Base-by-base conservation (phyloP, 2,329 filamentous ascomycete species). In the Aspergillus alliaceus region DNA sequence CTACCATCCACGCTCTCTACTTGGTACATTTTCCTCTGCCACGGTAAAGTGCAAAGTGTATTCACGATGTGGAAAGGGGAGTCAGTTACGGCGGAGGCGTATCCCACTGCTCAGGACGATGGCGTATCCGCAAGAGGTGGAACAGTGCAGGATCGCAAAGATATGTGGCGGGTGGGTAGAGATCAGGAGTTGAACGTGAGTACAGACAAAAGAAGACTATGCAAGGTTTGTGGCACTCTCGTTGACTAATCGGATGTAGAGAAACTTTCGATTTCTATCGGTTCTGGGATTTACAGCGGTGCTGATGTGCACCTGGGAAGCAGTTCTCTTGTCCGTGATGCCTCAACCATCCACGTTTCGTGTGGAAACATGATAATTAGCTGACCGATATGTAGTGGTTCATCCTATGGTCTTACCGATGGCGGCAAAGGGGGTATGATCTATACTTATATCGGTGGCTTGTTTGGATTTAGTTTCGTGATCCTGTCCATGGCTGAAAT, bases 401-500 rank as follows among this genome's bases (percentile, higher is more conserved):
- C 56, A 25, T 82, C 65, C 15, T 66, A 67, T 58, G 70, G 70
- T 11, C 51, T 72, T n/a, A 66, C 53, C 4, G 68, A 73, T 57
- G 71, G 71, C n/a, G 73, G 73, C 9, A 68, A 68, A 40, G 73
- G 71, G 29, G 73, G 73, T 7, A 67, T 75, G 63, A 63, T 76
- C 47, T 76, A 75, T 60, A 71, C 72, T 18, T 76, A 74, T 57
- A 58, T 76, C 14, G 65, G 66, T 4, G 69, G 68, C 11, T 69
- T 74, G 63, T 56, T 71, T 15, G 76, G 76, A 7, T 75, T 74
- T 27, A 67, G 75, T 20, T 67, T 70, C 6, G 67, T 70, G 18
- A 72, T 74, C 44, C 63, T 70, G 8, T 73, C 73, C 32, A 73
- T 78, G 59, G 75, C 72, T 5, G 76, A 77, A 59, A 70, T 78